These are phyloP conservation scores for Beta corolliflora DNA, from an alignment of 179 eudicot genomes.

Conservation along the genomic window DNA sequence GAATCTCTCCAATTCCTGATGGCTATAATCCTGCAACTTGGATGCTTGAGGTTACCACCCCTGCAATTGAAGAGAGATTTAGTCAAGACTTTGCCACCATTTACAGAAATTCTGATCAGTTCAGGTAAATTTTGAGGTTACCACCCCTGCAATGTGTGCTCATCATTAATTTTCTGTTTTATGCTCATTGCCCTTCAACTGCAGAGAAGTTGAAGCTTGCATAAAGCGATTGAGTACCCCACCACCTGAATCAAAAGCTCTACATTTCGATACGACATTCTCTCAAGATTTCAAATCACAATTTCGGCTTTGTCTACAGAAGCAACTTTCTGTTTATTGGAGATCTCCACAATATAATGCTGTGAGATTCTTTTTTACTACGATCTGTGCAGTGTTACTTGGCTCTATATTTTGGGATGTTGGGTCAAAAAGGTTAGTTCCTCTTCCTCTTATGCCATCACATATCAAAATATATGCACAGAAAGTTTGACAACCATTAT, in stretches of 20 bases:
- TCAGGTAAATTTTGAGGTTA: constrained; percentile 37
- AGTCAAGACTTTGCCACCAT: constrained; percentile 62
- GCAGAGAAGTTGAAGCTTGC: constrained; percentile 70
- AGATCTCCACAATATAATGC: constrained; percentile 88
- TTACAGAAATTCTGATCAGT: constrained; percentile 50
- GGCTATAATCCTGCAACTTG: constrained; percentile 82
- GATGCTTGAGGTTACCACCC: constrained; percentile 65
- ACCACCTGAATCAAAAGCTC: constrained; percentile 53
- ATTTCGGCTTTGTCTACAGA: constrained; percentile 69
- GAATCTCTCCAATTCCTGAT: constrained; percentile 72
- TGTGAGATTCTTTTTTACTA: constrained; percentile 73
- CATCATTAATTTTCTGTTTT: constrained; percentile 2
- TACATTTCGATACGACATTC: constrained; percentile 57
- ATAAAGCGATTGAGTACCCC: constrained; percentile 60
- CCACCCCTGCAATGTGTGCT: background rate
- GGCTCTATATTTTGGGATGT: constrained; percentile 80
- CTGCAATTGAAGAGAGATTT: constrained; percentile 49
- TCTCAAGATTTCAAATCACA: constrained; percentile 59
- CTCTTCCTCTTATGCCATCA: no score
- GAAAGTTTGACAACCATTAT: no score
- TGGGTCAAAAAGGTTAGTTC: constrained; percentile 76
- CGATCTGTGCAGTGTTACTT: constrained; percentile 56
- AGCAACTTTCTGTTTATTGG: constrained; percentile 85
- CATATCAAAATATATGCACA: no score
- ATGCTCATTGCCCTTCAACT: background rate